Percentiles rank a stretch among this genome's conserved stretches.
These are phyloP conservation scores for Zymoseptoria tritici DNA, from an alignment of 2,329 filamentous ascomycete genomes.

Conservation along the genomic window DNA sequence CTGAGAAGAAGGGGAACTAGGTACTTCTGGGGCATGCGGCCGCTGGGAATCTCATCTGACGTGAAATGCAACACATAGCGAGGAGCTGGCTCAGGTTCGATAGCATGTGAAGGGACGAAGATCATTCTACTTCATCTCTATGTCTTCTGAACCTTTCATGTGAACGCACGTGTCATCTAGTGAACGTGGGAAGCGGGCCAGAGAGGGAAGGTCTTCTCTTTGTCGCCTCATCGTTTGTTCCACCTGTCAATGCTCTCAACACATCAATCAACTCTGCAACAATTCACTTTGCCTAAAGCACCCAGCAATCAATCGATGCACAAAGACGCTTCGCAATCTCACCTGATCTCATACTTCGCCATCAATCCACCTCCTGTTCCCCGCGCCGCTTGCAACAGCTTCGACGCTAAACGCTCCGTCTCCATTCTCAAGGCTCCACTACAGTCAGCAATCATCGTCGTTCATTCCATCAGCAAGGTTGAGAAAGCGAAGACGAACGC, in stretches of 20 bases:
- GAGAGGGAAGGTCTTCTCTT: not conserved
- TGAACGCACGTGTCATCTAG: not conserved
- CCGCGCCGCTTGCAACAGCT: not conserved
- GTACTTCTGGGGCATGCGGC: not conserved
- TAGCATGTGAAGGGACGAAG: conserved; percentile 4
- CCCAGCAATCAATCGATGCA: not conserved
- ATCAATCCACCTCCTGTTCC: not conserved
- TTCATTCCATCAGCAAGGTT: not conserved
- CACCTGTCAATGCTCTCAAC: not conserved
- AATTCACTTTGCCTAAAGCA: not conserved
- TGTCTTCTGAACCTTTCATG: not conserved
- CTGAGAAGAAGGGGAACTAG: conserved; percentile 1
- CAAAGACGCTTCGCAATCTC: not conserved
- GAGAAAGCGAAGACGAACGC: not conserved
- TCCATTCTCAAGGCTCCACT: not conserved
- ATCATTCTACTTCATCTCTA: not conserved
- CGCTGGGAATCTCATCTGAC: not conserved
- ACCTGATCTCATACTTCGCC: not conserved
- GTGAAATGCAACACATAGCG: conserved; percentile 6
- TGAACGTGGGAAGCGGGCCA: not conserved
- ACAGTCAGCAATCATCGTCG: not conserved
- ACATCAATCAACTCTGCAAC: not conserved
- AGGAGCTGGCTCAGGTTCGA: conserved; percentile 1
- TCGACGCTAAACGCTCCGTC: not conserved
- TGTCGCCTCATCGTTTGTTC: not conserved